These are phyloP conservation scores for Mycena alexandri DNA, from an alignment of 768 basidiomycete genomes.

Conservation along the genomic window DNA sequence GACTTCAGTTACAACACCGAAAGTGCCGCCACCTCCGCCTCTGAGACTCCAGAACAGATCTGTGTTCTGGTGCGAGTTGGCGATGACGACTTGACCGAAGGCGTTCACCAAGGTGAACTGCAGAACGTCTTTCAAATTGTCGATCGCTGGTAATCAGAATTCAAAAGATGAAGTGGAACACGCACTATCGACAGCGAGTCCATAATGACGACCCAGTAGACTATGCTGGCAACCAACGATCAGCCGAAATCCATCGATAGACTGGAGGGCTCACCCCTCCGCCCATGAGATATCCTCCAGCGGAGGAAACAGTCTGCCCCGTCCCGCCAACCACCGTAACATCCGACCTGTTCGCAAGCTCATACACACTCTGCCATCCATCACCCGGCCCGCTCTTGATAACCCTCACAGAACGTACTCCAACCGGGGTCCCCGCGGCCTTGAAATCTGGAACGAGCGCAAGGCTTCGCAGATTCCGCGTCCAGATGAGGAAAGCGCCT, in stretches of 20 bases:
- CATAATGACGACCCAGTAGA: constrained; percentile 16
- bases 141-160: background rate
- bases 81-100: constrained; percentile 14
- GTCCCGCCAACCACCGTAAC: constrained; percentile 14
- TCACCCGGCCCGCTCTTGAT: constrained; percentile 12
- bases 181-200: constrained; percentile 19
- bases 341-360: constrained; percentile 15
- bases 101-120: constrained; percentile 15
- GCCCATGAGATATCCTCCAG: constrained; percentile 17
- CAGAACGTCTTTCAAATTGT: background rate
- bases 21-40: constrained; percentile 56
- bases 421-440: background rate
- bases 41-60: constrained; percentile 56
- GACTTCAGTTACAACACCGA: constrained; percentile 51
- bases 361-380: constrained; percentile 10
- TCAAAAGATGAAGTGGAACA: background rate
- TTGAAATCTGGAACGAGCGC: constrained; percentile 7
- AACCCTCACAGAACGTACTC: background rate
- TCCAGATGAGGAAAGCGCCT: constrained; percentile 52
- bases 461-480: constrained; percentile 46
- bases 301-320: constrained; percentile 14
- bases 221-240: constrained; percentile 1
- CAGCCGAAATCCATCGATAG: background rate
- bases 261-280: constrained; percentile 6
- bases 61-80: constrained; percentile 46